Evolutionary conservation across 371 early-diverging fungal species (phyloP).

Genomic region (Rhizopus stolonifer): DNA sequence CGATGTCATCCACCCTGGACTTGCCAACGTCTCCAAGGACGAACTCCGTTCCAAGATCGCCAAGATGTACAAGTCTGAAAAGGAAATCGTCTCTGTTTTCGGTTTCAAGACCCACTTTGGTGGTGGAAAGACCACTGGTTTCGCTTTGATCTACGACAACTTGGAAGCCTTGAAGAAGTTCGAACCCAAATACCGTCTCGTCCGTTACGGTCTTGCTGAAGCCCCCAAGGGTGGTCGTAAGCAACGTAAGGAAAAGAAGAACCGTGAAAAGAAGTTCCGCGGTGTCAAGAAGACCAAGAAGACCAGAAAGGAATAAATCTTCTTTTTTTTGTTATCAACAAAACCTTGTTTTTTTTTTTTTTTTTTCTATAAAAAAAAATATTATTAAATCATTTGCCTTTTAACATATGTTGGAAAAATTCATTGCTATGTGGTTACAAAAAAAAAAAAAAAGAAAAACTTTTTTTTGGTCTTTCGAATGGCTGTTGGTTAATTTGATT

Average conservation of each 20-base stretch:
- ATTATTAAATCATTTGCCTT: too few relatives aligned
- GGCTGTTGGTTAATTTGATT: too few relatives aligned
- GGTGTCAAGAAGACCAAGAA: conserved; percentile 95
- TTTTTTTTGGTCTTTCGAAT: too few relatives aligned
- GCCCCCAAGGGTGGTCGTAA: conserved; percentile 86
- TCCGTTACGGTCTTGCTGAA: conserved; percentile 81
- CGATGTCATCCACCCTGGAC: conserved; percentile 95
- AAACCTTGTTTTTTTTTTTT: not conserved
- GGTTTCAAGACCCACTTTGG: conserved; percentile 96
- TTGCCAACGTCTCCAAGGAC: conserved; percentile 89
- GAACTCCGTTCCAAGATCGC: conserved; percentile 94
- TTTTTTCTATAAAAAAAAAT: too few relatives aligned
- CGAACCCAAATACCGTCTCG: conserved; percentile 97
- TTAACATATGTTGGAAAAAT: too few relatives aligned
- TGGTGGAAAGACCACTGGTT: conserved; percentile 98
- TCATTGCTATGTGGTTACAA: too few relatives aligned
- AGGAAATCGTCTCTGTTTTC: conserved; percentile 90
- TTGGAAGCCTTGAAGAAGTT: conserved; percentile 96
- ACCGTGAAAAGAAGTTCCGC: conserved; percentile 98
- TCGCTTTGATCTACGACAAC: conserved; percentile 96
- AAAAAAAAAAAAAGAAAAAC: too few relatives aligned
- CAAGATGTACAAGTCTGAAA: conserved; percentile 95
- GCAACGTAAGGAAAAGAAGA: conserved; percentile 99
- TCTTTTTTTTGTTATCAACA: not conserved
- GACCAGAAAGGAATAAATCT: conserved; percentile 24